Conservation (phyloP, 2,329 filamentous ascomycete species). For the Myriangium duriaei region DNA sequence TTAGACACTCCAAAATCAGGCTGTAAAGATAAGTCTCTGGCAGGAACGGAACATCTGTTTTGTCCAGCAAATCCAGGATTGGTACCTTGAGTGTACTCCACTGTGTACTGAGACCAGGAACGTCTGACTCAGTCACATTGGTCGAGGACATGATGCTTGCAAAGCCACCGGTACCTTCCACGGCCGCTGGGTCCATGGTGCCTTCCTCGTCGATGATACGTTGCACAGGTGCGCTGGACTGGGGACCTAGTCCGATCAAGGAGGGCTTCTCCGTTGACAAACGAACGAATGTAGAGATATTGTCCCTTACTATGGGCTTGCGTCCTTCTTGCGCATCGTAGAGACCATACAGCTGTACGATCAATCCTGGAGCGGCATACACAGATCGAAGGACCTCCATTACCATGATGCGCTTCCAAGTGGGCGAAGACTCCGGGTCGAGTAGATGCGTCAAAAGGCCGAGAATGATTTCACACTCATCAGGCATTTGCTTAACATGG, state of each 20-base stretch:
- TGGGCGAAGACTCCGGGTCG: conserved; percentile 63
- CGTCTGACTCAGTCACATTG: conserved; percentile 52
- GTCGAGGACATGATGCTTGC: conserved; percentile 73
- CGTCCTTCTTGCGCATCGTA: conserved; percentile 65
- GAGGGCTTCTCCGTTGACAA: conserved; percentile 82
- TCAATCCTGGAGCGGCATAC: conserved; percentile 65
- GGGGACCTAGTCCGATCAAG: conserved; percentile 76
- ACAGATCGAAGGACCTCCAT: conserved; percentile 84
- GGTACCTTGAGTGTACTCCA: conserved; percentile 83
- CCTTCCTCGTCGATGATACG: conserved; percentile 44
- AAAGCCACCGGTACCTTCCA: conserved; percentile 70
- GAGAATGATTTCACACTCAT: conserved; percentile 73
- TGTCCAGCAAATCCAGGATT: conserved; percentile 90
- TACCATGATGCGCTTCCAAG: conserved; percentile 81
- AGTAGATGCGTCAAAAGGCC: conserved; percentile 73
- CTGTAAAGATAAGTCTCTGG: conserved; percentile 93
- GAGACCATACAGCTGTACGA: conserved; percentile 66
- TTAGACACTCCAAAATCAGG: conserved; percentile 77
- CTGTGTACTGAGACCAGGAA: conserved; percentile 68
- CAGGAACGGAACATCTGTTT: conserved; percentile 66
- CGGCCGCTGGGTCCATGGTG: conserved; percentile 68
- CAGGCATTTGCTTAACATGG: conserved; percentile 60
- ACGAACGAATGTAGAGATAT: conserved; percentile 82
- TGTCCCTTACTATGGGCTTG: conserved; percentile 64
- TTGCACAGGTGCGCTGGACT: conserved; percentile 68